phyloP scores from a whole-genome alignment of 2,329 filamentous ascomycete species.

The Penicillium capsulatum region DNA sequence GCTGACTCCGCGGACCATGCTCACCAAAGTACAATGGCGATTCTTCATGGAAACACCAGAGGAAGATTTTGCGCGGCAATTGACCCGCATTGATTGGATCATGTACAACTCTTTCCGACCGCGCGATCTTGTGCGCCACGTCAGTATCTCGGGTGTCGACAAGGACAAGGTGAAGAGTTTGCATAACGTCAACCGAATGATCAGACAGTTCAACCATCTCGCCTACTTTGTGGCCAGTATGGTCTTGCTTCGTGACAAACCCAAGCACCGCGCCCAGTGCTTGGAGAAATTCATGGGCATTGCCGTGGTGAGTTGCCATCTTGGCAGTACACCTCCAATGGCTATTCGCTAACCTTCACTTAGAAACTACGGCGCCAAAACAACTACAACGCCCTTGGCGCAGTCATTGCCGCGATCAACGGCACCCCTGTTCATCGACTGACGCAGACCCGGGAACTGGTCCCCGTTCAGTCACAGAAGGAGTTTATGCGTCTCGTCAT shows the following conservation, averaged over 20 bases:
- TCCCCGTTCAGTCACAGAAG: constrained; percentile 68
- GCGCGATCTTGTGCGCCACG: constrained; percentile 86
- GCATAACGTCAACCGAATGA: constrained; percentile 89
- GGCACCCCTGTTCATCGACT: constrained; percentile 81
- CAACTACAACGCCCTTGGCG: constrained; percentile 96
- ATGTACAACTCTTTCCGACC: constrained; percentile 95
- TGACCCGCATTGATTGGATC: constrained; percentile 95
- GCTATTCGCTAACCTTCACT: constrained; percentile 7
- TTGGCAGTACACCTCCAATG: neutral
- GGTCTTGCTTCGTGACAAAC: constrained; percentile 85
- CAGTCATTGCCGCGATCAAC: constrained; percentile 87
- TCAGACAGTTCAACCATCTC: constrained; percentile 83
- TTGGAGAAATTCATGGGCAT: constrained; percentile 95
- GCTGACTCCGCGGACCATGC: constrained; percentile 62
- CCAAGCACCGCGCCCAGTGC: constrained; percentile 87
- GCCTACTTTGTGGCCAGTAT: constrained; percentile 79
- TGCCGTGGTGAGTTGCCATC: constrained; percentile 50
- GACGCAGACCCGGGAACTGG: constrained; percentile 69
- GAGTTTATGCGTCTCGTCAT: constrained; percentile 84
- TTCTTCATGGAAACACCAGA: constrained; percentile 82
- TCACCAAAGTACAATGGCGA: constrained; percentile 85
- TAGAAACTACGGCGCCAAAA: constrained; percentile 82
- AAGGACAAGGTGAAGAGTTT: constrained; percentile 63
- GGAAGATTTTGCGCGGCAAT: constrained; percentile 80
- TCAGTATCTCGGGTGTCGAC: constrained; percentile 61